Evolutionary conservation across 352 stramenopile genomes (phyloP).

Genomic region (Globisporangium solare): DNA sequence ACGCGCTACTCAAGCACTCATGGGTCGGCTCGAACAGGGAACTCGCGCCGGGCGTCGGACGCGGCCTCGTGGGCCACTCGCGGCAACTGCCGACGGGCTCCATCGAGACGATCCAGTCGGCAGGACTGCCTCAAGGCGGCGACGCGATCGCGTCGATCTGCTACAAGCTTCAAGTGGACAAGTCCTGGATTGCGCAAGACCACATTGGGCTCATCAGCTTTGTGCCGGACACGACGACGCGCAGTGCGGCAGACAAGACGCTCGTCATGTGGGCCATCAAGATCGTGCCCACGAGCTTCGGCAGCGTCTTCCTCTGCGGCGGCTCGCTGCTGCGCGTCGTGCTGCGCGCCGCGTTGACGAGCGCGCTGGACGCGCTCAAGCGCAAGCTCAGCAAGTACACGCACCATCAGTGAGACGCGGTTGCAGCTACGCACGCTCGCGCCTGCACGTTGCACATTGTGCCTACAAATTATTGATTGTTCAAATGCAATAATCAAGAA

Average conservation of each 20-base stretch:
- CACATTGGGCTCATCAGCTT: neutral
- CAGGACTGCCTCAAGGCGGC: constrained; percentile 21
- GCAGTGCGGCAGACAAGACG: constrained; percentile 97
- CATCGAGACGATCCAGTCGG: constrained; percentile 62
- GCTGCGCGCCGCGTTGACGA: constrained; percentile 22
- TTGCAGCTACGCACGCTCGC: too few species aligned
- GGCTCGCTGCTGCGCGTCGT: constrained; percentile 27
- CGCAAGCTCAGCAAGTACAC: neutral
- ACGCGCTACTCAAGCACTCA: constrained; percentile 20
- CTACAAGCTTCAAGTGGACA: too few species aligned
- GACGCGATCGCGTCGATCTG: too few species aligned
- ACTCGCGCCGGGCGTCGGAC: constrained; percentile 35
- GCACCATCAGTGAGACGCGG: neutral
- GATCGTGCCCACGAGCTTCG: constrained; percentile 27
- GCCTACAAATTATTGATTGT: too few species aligned
- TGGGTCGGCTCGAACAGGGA: constrained; percentile 16
- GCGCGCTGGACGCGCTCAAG: neutral
- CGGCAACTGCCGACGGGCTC: constrained; percentile 41
- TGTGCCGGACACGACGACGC: neutral
- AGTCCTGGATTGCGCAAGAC: too few species aligned
- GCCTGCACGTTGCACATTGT: too few species aligned
- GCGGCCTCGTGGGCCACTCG: constrained; percentile 48
- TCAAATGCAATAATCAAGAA: too few species aligned
- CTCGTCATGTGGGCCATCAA: constrained; percentile 44
- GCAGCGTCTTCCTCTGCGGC: constrained; percentile 42